phyloP scores from a whole-genome alignment of 2,329 filamentous ascomycete genomes.

The Neoscytalidium dimidiatum region DNA sequence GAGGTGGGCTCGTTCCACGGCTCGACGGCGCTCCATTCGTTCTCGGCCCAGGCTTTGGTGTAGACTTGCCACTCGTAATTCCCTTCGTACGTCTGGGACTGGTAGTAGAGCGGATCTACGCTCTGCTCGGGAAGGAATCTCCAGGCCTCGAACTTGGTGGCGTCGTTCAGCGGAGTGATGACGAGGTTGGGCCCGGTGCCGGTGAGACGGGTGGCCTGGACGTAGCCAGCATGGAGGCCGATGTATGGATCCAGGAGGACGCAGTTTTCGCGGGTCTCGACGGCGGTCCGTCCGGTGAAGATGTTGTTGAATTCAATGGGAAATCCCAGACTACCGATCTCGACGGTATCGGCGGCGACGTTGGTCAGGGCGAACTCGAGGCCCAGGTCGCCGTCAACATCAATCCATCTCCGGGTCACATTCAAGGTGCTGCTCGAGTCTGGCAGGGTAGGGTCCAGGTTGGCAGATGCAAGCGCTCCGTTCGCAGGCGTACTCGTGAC shows the following conservation, averaged over 20 bases:
- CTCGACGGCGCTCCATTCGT: constrained; percentile 53
- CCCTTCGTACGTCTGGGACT: constrained; percentile 60
- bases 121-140: constrained; percentile 51
- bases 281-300: constrained; percentile 54
- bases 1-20: constrained; percentile 61
- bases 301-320: constrained; percentile 65
- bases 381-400: constrained; percentile 51
- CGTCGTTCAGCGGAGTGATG: constrained; percentile 54
- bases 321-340: constrained; percentile 60
- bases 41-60: constrained; percentile 56
- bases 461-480: constrained; percentile 42
- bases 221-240: constrained; percentile 60
- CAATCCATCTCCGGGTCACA: constrained; percentile 56
- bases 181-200: constrained; percentile 57
- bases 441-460: constrained; percentile 47
- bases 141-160: constrained; percentile 57
- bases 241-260: constrained; percentile 62
- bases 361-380: constrained; percentile 57
- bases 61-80: constrained; percentile 63
- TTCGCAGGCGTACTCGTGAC: constrained; percentile 32
- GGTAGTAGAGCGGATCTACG: constrained; percentile 44
- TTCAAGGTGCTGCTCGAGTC: constrained; percentile 39
- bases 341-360: constrained; percentile 41
- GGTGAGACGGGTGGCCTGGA: constrained; percentile 55
- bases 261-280: constrained; percentile 53